Percentiles rank a stretch among this genome's conserved stretches.
Evolutionary conservation across 139 green algal species (phyloP).

Genomic region (Ettlia oleoabundans): DNA sequence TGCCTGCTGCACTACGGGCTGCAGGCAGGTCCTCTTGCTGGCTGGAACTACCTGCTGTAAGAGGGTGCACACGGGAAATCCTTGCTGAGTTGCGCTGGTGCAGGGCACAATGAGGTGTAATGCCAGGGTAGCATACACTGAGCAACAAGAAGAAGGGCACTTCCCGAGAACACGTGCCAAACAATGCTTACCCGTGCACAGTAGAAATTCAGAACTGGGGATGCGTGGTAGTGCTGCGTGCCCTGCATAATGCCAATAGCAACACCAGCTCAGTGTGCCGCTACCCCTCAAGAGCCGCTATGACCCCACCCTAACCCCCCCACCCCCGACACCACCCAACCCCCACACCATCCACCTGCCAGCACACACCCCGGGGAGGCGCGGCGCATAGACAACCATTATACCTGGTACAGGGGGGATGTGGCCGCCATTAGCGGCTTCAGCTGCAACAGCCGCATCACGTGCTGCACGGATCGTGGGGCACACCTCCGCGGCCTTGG

Average conservation of each 20-base stretch:
- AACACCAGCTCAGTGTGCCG: too few species aligned
- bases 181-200: not conserved
- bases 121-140: too few species aligned
- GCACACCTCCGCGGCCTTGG: conserved; percentile 61
- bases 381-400: too few species aligned
- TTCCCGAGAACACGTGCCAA: not conserved
- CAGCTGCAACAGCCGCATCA: conserved; percentile 53
- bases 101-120: too few species aligned
- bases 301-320: too few species aligned
- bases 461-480: conserved; percentile 64
- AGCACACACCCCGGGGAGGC: too few species aligned
- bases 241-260: not conserved
- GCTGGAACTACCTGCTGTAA: not conserved
- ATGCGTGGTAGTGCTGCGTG: not conserved
- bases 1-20: conserved; percentile 4
- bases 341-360: too few species aligned
- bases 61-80: not conserved
- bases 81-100: too few species aligned
- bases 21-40: conserved; percentile 7
- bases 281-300: too few species aligned
- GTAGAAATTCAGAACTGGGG: not conserved
- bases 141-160: not conserved
- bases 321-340: too few species aligned
- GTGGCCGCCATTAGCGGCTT: conserved; percentile 36
- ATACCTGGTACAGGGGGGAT: conserved; percentile 59